phyloP scores from a whole-genome alignment of 805 yeast species.

The Phaffomyces opuntiae region DNA sequence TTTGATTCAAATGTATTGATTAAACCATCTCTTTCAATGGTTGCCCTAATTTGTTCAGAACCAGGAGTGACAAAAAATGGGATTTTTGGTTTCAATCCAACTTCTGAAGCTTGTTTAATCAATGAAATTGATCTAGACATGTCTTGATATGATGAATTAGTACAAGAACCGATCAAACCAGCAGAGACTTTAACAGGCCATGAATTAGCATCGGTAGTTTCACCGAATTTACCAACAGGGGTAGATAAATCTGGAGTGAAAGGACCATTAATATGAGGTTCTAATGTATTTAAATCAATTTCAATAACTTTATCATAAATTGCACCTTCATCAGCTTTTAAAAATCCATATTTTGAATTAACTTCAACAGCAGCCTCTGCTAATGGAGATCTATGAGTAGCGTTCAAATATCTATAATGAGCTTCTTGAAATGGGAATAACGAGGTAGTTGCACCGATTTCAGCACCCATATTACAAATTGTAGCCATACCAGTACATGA shows the following conservation, averaged over 20 bases:
- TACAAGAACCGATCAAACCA: constrained; percentile 96
- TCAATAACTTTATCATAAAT: constrained; percentile 91
- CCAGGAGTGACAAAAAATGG: constrained; percentile 97
- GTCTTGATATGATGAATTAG: constrained; percentile 97
- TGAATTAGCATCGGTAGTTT: constrained; percentile 58
- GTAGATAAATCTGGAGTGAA: constrained; percentile 98
- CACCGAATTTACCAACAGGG: constrained; percentile 76
- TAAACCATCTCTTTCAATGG: constrained; percentile 92
- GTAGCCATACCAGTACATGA: constrained; percentile 99
- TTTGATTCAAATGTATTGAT: constrained; percentile 71
- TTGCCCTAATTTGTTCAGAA: constrained; percentile 96
- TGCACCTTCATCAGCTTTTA: constrained; percentile 81
- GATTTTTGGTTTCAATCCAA: constrained; percentile 83
- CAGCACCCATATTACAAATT: constrained; percentile 99
- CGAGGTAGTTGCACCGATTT: constrained; percentile 98
- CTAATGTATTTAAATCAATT: constrained; percentile 77
- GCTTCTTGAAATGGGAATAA: constrained; percentile 90
- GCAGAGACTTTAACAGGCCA: constrained; percentile 89
- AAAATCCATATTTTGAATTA: constrained; percentile 47
- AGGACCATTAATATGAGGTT: constrained; percentile 96
- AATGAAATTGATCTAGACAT: constrained; percentile 94
- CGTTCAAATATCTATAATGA: constrained; percentile 68
- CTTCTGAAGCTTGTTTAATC: constrained; percentile 78
- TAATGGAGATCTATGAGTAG: constrained; percentile 79
- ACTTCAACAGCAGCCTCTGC: constrained; percentile 72